Evolutionary conservation across 176 grass and related monocot genomes (phyloP).

Genomic region (Oryza longistaminata): DNA sequence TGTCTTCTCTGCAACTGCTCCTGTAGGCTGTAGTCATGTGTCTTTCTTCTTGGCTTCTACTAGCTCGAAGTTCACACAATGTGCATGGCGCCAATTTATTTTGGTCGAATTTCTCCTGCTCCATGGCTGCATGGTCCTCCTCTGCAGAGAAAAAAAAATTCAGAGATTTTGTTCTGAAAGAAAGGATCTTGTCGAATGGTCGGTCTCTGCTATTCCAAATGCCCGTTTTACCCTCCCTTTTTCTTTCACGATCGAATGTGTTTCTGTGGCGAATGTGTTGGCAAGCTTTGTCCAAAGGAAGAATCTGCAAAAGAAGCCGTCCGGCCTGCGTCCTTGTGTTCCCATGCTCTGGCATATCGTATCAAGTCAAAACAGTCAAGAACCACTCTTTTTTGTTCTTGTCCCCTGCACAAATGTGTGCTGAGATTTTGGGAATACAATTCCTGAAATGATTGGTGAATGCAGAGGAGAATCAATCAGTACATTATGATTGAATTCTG

Average conservation of each 20-base stretch:
- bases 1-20: constrained; percentile 2
- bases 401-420: not conserved
- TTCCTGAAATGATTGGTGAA: constrained; percentile 8
- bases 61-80: not conserved
- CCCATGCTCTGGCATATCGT: not conserved
- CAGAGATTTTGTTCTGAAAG: constrained; percentile 30
- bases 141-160: not conserved
- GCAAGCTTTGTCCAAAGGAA: not conserved
- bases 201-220: not conserved
- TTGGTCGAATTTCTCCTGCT: not conserved
- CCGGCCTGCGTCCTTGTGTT: not conserved
- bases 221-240: not conserved
- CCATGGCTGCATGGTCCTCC: not conserved
- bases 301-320: constrained; percentile 8
- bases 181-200: constrained; percentile 19
- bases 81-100: not conserved
- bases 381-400: constrained; percentile 2
- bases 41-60: constrained; percentile 14
- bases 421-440: not conserved
- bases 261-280: not conserved
- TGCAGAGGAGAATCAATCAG: not conserved
- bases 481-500: not conserved
- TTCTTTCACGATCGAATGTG: constrained; percentile 23
- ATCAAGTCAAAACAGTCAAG: not conserved
- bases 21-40: not conserved